A percentile compares a stretch with the other conserved stretches of the same genome.
Evolutionary conservation across 352 stramenopile genomes (phyloP).

Genomic region (Globisporangium acanthophoron): DNA sequence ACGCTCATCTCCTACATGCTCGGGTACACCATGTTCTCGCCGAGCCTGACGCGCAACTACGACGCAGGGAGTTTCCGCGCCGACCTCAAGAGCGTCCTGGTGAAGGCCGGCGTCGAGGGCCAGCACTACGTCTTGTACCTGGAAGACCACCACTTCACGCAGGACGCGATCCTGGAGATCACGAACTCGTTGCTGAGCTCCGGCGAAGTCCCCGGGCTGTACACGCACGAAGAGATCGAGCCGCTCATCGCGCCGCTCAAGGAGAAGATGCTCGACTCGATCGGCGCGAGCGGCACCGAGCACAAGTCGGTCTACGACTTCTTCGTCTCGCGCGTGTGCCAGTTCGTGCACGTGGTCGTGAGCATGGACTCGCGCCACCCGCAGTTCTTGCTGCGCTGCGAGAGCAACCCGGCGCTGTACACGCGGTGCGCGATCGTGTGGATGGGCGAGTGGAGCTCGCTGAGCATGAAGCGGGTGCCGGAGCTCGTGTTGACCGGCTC

Average conservation of each 20-base stretch:
- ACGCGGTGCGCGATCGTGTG: constrained; percentile 89
- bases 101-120: constrained; percentile 79
- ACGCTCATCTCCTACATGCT: constrained; percentile 88
- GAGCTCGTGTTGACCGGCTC: constrained; percentile 56
- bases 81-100: constrained; percentile 89
- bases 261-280: constrained; percentile 86
- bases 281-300: constrained; percentile 32
- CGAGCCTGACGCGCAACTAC: constrained; percentile 73
- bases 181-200: constrained; percentile 90
- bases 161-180: constrained; percentile 88
- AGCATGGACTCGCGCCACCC: constrained; percentile 64
- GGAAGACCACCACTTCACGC: constrained; percentile 91
- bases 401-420: constrained; percentile 93
- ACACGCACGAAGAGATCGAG: constrained; percentile 93
- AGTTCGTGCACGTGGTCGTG: constrained; percentile 88
- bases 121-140: constrained; percentile 88
- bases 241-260: constrained; percentile 87
- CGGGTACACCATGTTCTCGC: constrained; percentile 83
- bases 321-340: constrained; percentile 87
- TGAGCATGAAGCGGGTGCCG: constrained; percentile 75
- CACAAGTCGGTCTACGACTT: constrained; percentile 91
- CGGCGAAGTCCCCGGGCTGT: constrained; percentile 91
- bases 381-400: constrained; percentile 84
- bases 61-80: constrained; percentile 64
- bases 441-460: constrained; percentile 89